Evolutionary conservation across 371 early-diverging fungal species (phyloP), one percentile per base, ranked within the genome.

Genomic region (Mortierella sp.): DNA sequence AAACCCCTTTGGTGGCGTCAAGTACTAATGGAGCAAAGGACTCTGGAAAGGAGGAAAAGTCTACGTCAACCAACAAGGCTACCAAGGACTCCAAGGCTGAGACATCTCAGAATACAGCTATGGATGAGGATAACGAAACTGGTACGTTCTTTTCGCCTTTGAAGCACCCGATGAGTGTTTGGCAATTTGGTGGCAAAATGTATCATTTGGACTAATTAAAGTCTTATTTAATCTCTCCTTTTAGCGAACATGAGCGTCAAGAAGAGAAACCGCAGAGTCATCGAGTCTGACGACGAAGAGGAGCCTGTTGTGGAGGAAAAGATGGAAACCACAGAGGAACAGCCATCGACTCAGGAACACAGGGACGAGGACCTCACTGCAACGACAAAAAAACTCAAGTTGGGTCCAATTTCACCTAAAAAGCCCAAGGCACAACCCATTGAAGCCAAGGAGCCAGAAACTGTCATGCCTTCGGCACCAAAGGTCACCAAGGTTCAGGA

Each of bases 1-100:
- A 81, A 65, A 45, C 71, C 0, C 16, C 74, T 71, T 77, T 77
- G 77, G 82, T 77, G 78, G 77, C 82, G 82, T 74, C 82, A 58
- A 52, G 29, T 13, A 48, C 50, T 47, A 71, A 68, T 53, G 48
- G 66, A 41, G 70, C 67, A 34, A 72, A 68, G 22, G 66, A 69
- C 24, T 14, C 45, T 9, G 61, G 16, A 37, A 40, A 40, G 4
- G 63, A 50, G 11, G 44, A 79, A 34, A 63, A 64, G 44, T 29
- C 45, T 6, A 24, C 44, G 24, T 24, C 19, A 14, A 67, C 74
- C 9, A 31, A 40, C 45, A 71, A 58, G 22, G 13, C 39, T 7
- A 14, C 43, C 10, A n/a, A 29, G 22, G 39, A 71, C 1, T 4
- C 34, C 10, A 37, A 50, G 47, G 11, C 34, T 40, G 29, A 55